Evolutionary conservation across 176 grass and related monocot genomes (phyloP).

Genomic region (maize (Zea mays)): Zm-B73-REFERENCE-NAM-5.0 NC_050099.1:40794501-40795000

Average conservation of each 20-base stretch:
- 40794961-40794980: conserved; percentile 55
- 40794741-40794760: conserved; percentile 16
- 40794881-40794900: background rate
- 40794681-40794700: background rate
- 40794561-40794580: conserved; percentile 49
- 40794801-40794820: background rate
- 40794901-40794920: background rate
- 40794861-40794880: conserved; percentile 12
- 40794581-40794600: conserved; percentile 50
- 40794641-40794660: conserved; percentile 43
- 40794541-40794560: conserved; percentile 57
- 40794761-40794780: background rate
- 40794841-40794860: background rate
- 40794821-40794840: conserved; percentile 14
- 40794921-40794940: conserved; percentile 13
- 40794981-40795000: conserved; percentile 33
- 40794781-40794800: background rate
- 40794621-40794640: conserved; percentile 30
- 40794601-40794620: conserved; percentile 19
- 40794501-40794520: conserved; percentile 43
- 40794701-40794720: conserved; percentile 27
- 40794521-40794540: conserved; percentile 52
- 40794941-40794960: conserved; percentile 16
- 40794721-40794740: conserved; percentile 23
- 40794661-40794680: conserved; percentile 43